These are phyloP conservation scores for Oldenlandia corymbosa DNA, from an alignment of 257 asterid species.

Conservation along the genomic window DNA sequence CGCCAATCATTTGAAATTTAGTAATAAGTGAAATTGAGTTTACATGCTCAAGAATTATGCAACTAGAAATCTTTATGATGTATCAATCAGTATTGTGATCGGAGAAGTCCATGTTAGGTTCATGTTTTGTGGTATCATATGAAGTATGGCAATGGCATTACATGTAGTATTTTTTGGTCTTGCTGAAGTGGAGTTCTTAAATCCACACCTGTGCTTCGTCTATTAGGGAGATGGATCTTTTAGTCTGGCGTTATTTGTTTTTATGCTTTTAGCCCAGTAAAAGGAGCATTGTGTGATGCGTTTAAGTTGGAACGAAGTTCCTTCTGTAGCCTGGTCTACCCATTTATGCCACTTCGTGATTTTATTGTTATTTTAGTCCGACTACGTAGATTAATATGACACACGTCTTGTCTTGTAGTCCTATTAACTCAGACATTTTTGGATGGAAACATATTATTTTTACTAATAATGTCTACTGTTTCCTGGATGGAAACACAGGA, in stretches of 20 bases:
- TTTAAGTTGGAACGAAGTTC: not conserved
- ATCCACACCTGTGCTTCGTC: not conserved
- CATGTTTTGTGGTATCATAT: not conserved
- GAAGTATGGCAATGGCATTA: not conserved
- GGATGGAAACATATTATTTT: not conserved
- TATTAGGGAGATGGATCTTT: not conserved
- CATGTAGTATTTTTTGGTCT: not conserved
- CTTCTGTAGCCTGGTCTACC: not conserved
- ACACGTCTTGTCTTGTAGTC: no score
- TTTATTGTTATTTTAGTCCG: no score
- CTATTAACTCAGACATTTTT: no score
- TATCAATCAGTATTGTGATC: no score
- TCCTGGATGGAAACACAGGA: conserved; percentile 49
- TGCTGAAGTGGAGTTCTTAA: not conserved
- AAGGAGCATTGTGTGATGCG: not conserved
- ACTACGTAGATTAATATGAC: no score
- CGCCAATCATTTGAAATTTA: not conserved
- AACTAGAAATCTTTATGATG: not conserved
- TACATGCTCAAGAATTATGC: not conserved
- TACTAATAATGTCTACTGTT: conserved; percentile 14
- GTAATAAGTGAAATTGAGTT: not conserved
- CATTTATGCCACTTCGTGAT: not conserved
- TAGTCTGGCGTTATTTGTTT: not conserved
- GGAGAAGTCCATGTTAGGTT: not conserved
- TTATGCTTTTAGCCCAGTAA: not conserved